Percentiles rank a stretch among this genome's conserved stretches.
These are phyloP conservation scores for Podospora australis DNA, from an alignment of 495 filamentous ascomycete species.

Conservation along the genomic window DNA sequence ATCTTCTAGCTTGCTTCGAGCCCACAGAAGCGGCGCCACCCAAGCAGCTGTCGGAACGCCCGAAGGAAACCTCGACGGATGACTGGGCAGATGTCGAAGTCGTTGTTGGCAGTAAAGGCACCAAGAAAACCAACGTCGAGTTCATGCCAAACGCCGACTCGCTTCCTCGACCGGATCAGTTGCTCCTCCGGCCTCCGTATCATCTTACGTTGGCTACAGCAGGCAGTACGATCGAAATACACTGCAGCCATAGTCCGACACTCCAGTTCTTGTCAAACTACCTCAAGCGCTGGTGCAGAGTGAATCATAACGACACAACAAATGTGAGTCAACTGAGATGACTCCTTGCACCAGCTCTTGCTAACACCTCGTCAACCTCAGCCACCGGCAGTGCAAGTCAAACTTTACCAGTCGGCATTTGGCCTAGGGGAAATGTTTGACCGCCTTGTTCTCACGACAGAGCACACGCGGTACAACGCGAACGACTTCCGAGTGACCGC, in stretches of 20 bases:
- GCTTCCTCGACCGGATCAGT: slow-evolving; percentile 30
- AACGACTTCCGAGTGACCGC: slow-evolving; percentile 24
- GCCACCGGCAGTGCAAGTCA: slow-evolving; percentile 31
- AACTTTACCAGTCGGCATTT: slow-evolving; percentile 31
- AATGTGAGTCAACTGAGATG: slow-evolving; percentile 16
- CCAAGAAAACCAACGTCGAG: slow-evolving; percentile 13
- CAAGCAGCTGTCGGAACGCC: not conserved
- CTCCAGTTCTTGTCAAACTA: slow-evolving; percentile 34
- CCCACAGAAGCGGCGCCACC: slow-evolving; percentile 4
- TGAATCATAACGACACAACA: slow-evolving; percentile 28
- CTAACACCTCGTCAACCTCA: slow-evolving; percentile 1
- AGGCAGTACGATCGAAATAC: slow-evolving; percentile 20
- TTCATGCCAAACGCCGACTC: slow-evolving; percentile 25
- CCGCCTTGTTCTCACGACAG: slow-evolving; percentile 25
- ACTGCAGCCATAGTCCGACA: slow-evolving; percentile 35
- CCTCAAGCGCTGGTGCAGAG: slow-evolving; percentile 31
- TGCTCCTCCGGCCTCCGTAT: slow-evolving; percentile 35
- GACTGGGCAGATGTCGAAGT: slow-evolving; percentile 31
- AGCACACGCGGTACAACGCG: slow-evolving; percentile 20
- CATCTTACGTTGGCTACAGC: slow-evolving; percentile 25
- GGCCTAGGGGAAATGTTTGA: slow-evolving; percentile 33
- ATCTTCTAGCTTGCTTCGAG: slow-evolving; percentile 24
- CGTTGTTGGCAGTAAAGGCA: slow-evolving; percentile 18
- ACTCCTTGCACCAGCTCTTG: not conserved
- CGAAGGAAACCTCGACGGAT: slow-evolving; percentile 10